These are phyloP conservation scores for Agrocybe praecox DNA, from an alignment of 768 basidiomycete genomes.

Conservation along the genomic window DNA sequence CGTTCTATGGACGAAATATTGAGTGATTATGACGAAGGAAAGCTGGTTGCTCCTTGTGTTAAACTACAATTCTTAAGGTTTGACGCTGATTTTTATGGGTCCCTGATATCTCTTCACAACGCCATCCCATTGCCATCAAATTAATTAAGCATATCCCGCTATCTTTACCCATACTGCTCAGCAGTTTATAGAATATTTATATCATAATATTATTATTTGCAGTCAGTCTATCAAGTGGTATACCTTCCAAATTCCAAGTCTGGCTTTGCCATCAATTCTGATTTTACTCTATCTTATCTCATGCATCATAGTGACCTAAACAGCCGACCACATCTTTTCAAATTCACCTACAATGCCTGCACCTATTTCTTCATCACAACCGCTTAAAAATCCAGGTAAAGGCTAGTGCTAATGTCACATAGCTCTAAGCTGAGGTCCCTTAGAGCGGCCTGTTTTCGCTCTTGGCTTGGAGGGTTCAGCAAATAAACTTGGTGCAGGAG, in stretches of 20 bases:
- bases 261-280: background rate
- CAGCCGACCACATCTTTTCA: background rate
- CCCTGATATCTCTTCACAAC: conserved; percentile 20
- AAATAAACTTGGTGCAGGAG: conserved; percentile 94
- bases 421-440: background rate
- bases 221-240: too few species aligned
- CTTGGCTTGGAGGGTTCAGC: conserved; percentile 97
- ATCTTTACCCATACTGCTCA: too few species aligned
- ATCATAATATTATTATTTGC: background rate
- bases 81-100: conserved; percentile 39
- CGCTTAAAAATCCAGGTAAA: conserved; percentile 40
- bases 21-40: conserved; percentile 47
- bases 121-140: too few species aligned
- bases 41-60: conserved; percentile 49
- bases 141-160: too few species aligned
- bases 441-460: conserved; percentile 77
- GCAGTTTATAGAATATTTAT: background rate
- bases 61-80: conserved; percentile 47
- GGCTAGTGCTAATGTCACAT: background rate
- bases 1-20: conserved; percentile 34
- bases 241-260: too few species aligned
- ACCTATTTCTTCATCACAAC: conserved; percentile 23
- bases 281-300: background rate
- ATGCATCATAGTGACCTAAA: background rate
- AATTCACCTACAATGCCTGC: conserved; percentile 26